Percentiles rank a stretch among this genome's conserved stretches.
Evolutionary conservation across 805 yeast species (phyloP).

Genomic region (Lachancea sp.): DNA sequence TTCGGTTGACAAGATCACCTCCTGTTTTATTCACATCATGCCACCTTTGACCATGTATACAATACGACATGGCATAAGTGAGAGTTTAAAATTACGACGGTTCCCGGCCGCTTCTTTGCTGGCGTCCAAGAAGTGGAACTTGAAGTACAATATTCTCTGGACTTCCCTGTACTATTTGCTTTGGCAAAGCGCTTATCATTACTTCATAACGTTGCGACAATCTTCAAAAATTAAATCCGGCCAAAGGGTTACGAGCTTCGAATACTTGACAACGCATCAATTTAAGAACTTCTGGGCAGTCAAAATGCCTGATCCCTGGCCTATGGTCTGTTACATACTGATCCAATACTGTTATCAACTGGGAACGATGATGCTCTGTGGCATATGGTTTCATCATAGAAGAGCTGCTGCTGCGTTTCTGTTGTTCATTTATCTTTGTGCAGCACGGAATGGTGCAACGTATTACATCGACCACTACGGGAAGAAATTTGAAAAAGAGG

Average conservation of each 20-base stretch:
- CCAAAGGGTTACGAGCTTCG: constrained; percentile 72
- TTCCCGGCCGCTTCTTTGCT: constrained; percentile 72
- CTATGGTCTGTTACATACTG: constrained; percentile 77
- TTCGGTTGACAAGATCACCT: constrained; percentile 85
- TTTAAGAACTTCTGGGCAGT: constrained; percentile 70
- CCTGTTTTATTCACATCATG: constrained; percentile 81
- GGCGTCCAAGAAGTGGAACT: constrained; percentile 58
- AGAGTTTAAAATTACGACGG: constrained; percentile 43
- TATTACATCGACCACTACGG: constrained; percentile 92
- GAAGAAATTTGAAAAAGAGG: constrained; percentile 80
- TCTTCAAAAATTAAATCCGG: constrained; percentile 82
- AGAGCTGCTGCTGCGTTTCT: constrained; percentile 62
- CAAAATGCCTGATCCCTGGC: constrained; percentile 78
- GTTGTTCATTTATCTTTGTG: constrained; percentile 64
- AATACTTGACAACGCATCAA: constrained; percentile 68
- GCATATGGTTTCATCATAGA: constrained; percentile 75
- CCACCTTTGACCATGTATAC: constrained; percentile 88
- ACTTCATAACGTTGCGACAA: constrained; percentile 77
- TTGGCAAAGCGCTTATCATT: constrained; percentile 90
- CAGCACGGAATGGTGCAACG: constrained; percentile 91
- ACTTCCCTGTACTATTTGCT: constrained; percentile 76
- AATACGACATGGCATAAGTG: constrained; percentile 69
- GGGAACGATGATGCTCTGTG: constrained; percentile 80
- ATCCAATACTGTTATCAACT: constrained; percentile 86
- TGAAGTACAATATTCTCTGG: constrained; percentile 47